Conservation (phyloP, 2,329 filamentous ascomycete species). For the Beauveria asiatica region DNA sequence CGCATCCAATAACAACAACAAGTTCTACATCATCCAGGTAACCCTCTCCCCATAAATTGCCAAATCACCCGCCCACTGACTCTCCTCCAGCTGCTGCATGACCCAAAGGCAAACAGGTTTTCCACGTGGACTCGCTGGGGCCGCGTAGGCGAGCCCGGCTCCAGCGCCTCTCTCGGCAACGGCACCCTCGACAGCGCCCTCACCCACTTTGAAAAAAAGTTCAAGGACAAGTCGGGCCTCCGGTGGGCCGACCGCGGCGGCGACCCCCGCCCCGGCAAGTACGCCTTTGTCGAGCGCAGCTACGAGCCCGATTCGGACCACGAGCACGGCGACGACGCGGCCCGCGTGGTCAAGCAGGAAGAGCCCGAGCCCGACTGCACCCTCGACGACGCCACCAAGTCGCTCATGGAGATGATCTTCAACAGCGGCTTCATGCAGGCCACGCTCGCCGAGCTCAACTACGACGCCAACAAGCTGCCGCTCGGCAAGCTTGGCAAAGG, state of each 20-base stretch:
- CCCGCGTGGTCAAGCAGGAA: constrained; percentile 23
- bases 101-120: constrained; percentile 30
- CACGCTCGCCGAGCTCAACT: constrained; percentile 59
- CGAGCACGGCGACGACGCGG: constrained; percentile 34
- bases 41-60: background rate
- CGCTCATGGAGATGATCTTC: constrained; percentile 75
- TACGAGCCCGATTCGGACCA: constrained; percentile 64
- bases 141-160: constrained; percentile 57
- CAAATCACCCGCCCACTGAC: background rate
- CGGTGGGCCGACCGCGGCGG: constrained; percentile 44
- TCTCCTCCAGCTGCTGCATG: constrained; percentile 32
- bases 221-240: constrained; percentile 53
- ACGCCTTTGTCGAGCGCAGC: constrained; percentile 71
- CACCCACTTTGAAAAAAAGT: constrained; percentile 49
- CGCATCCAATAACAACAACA: constrained; percentile 65
- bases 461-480: constrained; percentile 68
- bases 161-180: constrained; percentile 34
- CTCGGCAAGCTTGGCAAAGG: constrained; percentile 76
- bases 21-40: constrained; percentile 71
- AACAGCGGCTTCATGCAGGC: constrained; percentile 63
- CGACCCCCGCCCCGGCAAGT: constrained; percentile 57
- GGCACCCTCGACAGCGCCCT: constrained; percentile 36
- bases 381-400: constrained; percentile 51
- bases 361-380: constrained; percentile 41
- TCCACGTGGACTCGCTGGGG: constrained; percentile 74